Conservation (phyloP, 1,139 yeast species). For the Hanseniaspora gamundiae region DNA sequence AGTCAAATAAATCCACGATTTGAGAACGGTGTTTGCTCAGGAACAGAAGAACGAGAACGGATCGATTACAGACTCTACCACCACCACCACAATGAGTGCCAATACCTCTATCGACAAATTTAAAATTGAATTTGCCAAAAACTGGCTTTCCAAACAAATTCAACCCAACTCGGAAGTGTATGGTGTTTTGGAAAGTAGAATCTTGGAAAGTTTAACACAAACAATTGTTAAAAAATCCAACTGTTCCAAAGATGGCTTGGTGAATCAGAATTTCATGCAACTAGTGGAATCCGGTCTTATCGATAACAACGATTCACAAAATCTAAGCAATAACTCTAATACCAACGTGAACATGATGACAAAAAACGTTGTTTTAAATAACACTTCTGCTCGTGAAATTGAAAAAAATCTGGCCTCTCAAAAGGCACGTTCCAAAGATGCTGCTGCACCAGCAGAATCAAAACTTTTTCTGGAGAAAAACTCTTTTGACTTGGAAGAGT, state of each 20-base stretch:
- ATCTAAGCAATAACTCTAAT: slow-evolving; percentile 3
- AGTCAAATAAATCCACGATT: slow-evolving; percentile 32
- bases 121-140: slow-evolving; percentile 51
- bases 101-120: slow-evolving; percentile 15
- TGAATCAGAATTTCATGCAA: slow-evolving; percentile 24
- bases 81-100: slow-evolving; percentile 7
- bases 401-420: slow-evolving; percentile 2
- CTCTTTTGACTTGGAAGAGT: slow-evolving; percentile 23
- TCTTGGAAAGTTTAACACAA: slow-evolving; percentile 33
- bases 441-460: slow-evolving; percentile 3
- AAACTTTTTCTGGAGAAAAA: slow-evolving; percentile 5
- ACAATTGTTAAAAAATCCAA: slow-evolving; percentile 18
- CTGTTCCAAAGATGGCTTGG: slow-evolving; percentile 24
- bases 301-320: slow-evolving; percentile 12
- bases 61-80: slow-evolving; percentile 3
- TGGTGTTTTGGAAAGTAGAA: slow-evolving; percentile 60
- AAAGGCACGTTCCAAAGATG: not conserved
- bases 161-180: slow-evolving; percentile 77
- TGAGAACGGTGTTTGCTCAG: slow-evolving; percentile 8
- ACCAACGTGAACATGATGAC: slow-evolving; percentile 2
- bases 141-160: slow-evolving; percentile 76
- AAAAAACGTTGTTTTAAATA: slow-evolving; percentile 1
- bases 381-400: slow-evolving; percentile 3
- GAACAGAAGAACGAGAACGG: not conserved
- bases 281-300: slow-evolving; percentile 6